Evolutionary conservation across 768 basidiomycete genomes (phyloP).

Genomic region (Boletus coccyginus): DNA sequence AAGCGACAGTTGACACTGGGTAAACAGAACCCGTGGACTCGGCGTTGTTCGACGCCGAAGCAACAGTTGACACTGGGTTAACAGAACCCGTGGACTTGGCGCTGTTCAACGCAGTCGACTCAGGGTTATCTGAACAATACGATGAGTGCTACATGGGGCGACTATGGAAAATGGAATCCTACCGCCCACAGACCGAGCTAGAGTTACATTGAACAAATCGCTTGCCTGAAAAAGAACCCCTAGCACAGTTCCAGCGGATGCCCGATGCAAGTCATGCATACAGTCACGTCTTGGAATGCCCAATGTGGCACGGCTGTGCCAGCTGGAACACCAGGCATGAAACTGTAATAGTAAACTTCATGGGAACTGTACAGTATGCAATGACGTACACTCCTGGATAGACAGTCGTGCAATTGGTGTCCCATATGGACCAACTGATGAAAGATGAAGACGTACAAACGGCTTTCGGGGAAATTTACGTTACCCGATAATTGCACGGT

Average conservation of each 20-base stretch:
- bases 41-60: constrained; percentile 10
- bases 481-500: constrained; percentile 37
- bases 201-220: constrained; percentile 38
- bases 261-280: constrained; percentile 21
- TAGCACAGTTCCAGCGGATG: background rate
- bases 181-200: constrained; percentile 36
- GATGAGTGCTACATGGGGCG: background rate
- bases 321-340: constrained; percentile 44
- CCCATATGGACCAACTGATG: constrained; percentile 51
- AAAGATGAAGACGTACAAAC: background rate
- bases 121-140: constrained; percentile 35
- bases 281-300: constrained; percentile 58
- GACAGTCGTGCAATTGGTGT: constrained; percentile 43
- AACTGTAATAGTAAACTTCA: constrained; percentile 31
- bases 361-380: background rate
- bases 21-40: constrained; percentile 25
- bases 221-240: constrained; percentile 26
- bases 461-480: background rate
- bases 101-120: constrained; percentile 44
- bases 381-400: constrained; percentile 27
- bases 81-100: too few relatives aligned
- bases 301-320: constrained; percentile 55
- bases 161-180: background rate
- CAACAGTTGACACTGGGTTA: too few relatives aligned
- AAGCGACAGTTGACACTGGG: constrained; percentile 8